phyloP scores from a whole-genome alignment of 352 stramenopile genomes.

The Detonula confervacea region DNA sequence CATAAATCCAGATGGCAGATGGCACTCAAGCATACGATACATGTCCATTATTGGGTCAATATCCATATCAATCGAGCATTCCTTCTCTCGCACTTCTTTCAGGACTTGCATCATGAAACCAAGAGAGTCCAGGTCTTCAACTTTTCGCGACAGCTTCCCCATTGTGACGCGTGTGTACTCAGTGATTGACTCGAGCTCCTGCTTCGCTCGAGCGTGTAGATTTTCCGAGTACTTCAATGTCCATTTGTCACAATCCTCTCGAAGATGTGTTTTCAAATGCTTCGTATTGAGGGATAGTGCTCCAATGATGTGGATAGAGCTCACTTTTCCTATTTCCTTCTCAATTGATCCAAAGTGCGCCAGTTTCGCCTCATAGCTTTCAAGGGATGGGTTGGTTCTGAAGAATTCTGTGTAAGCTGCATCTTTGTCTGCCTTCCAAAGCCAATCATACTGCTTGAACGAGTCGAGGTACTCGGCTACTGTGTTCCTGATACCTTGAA shows the following conservation, averaged over 20 bases:
- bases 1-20: constrained; percentile 94
- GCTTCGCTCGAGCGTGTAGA: constrained; percentile 92
- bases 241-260: constrained; percentile 95
- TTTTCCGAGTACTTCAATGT: constrained; percentile 98
- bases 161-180: constrained; percentile 93
- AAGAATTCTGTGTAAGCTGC: constrained; percentile 93
- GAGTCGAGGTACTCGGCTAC: constrained; percentile 96
- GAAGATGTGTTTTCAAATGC: constrained; percentile 96
- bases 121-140: constrained; percentile 95
- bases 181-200: constrained; percentile 90
- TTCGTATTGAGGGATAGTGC: constrained; percentile 96
- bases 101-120: constrained; percentile 97
- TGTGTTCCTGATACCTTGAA: constrained; percentile 96
- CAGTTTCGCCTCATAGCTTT: constrained; percentile 97
- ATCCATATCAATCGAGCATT: constrained; percentile 98
- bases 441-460: constrained; percentile 95
- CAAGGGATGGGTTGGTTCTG: constrained; percentile 92
- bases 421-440: constrained; percentile 98
- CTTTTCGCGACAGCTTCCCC: constrained; percentile 87
- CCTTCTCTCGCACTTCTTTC: constrained; percentile 95
- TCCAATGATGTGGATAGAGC: constrained; percentile 94
- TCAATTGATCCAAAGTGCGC: constrained; percentile 95
- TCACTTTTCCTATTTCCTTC: constrained; percentile 91
- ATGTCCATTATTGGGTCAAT: constrained; percentile 98
- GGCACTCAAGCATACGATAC: constrained; percentile 95